Percentiles rank a stretch among this genome's conserved stretches.
Evolutionary conservation across 257 asterid genomes (phyloP).

Genomic region (Rhazya stricta): DNA sequence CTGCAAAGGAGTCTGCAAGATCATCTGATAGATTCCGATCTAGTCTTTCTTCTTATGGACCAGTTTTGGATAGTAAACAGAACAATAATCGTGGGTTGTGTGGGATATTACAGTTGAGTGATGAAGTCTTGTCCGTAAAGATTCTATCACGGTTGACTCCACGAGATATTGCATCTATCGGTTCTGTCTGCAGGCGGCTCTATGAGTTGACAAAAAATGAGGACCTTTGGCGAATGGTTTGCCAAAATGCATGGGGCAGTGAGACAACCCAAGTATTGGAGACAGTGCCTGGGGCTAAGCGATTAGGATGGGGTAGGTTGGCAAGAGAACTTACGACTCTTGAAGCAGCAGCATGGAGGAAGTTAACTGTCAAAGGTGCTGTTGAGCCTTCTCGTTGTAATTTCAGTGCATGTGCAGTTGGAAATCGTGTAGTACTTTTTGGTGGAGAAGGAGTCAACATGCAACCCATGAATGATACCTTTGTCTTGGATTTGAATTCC

Average conservation of each 20-base stretch:
- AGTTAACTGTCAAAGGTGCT: conserved; percentile 73
- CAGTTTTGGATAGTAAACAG: conserved; percentile 38
- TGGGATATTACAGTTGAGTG: conserved; percentile 65
- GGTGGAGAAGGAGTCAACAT: conserved; percentile 98
- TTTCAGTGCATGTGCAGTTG: conserved; percentile 95
- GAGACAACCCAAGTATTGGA: conserved; percentile 77
- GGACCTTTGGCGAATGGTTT: conserved; percentile 83
- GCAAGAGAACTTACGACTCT: conserved; percentile 90
- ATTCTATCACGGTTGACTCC: conserved; percentile 68
- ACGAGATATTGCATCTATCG: conserved; percentile 81
- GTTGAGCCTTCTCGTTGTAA: conserved; percentile 97
- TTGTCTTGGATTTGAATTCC: conserved; percentile 78
- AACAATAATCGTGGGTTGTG: conserved; percentile 54
- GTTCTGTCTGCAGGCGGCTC: conserved; percentile 66
- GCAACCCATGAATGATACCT: conserved; percentile 94
- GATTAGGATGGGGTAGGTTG: conserved; percentile 83
- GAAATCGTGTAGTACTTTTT: conserved; percentile 81
- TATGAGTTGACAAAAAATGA: conserved; percentile 75
- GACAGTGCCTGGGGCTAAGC: conserved; percentile 72
- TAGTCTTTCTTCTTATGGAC: conserved; percentile 38
- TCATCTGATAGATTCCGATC: conserved; percentile 43
- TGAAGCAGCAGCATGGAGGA: conserved; percentile 92
- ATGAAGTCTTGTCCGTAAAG: conserved; percentile 68
- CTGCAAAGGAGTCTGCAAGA: conserved; percentile 54
- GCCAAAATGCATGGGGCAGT: conserved; percentile 90